Conservation (phyloP, 306 rosid genomes). For the Quercus wislizeni region DNA sequence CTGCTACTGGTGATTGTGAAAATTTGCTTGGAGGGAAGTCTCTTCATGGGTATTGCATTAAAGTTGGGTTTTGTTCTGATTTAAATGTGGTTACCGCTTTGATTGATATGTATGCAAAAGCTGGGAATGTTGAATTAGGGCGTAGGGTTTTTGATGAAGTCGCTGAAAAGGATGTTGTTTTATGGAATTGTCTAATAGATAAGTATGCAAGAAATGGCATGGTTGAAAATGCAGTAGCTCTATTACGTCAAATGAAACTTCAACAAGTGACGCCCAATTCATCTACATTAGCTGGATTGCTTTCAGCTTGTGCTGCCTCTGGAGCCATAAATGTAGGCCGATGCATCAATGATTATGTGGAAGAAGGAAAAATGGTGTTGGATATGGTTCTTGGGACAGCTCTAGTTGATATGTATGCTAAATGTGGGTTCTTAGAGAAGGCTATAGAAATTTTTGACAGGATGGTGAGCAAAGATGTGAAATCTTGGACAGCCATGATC, state of each 20-base stretch:
- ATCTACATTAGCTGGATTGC: slow-evolving; percentile 59
- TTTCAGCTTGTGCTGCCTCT: slow-evolving; percentile 59
- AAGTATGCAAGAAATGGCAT: slow-evolving; percentile 50
- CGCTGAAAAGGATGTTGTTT: slow-evolving; percentile 50
- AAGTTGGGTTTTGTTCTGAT: slow-evolving; percentile 35
- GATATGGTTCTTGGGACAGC: slow-evolving; percentile 70
- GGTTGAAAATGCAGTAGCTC: slow-evolving; percentile 46
- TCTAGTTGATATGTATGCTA: slow-evolving; percentile 62
- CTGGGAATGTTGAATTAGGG: slow-evolving; percentile 33
- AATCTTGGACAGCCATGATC: slow-evolving; percentile 75
- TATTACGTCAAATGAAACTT: slow-evolving; percentile 46
- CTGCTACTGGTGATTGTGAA: slow-evolving; percentile 48
- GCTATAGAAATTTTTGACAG: slow-evolving; percentile 52
- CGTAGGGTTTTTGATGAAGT: slow-evolving; percentile 41
- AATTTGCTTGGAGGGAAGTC: slow-evolving; percentile 31
- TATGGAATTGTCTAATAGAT: slow-evolving; percentile 69
- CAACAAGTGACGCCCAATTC: slow-evolving; percentile 47
- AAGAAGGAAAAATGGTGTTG: slow-evolving; percentile 46
- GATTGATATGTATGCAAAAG: slow-evolving; percentile 57
- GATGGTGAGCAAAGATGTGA: slow-evolving; percentile 60
- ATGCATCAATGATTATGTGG: slow-evolving; percentile 34
- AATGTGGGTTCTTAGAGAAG: slow-evolving; percentile 63
- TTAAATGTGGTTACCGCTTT: slow-evolving; percentile 52
- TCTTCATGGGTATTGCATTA: slow-evolving; percentile 55
- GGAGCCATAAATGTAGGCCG: slow-evolving; percentile 40